Percentiles rank a stretch among this genome's conserved stretches.
phyloP scores from a whole-genome alignment of 2,329 filamentous ascomycete species.

The Nemania sp. region DNA sequence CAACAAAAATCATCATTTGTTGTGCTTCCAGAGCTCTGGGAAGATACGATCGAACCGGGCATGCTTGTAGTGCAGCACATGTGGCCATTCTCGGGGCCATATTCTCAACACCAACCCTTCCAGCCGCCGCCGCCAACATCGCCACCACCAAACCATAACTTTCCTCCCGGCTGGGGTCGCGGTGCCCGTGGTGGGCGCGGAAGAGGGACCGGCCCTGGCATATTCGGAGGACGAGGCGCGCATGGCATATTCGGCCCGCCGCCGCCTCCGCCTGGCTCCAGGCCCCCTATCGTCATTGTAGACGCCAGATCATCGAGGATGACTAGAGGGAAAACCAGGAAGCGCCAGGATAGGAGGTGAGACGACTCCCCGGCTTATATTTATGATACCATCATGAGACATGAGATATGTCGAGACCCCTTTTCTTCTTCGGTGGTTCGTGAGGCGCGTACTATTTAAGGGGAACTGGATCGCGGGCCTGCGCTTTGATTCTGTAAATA shows the following conservation, averaged over 20 bases:
- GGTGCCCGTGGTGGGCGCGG: slow-evolving; percentile 1
- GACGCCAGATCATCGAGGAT: no score
- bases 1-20: slow-evolving; percentile 38
- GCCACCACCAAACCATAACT: not conserved
- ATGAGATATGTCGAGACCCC: no score
- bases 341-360: no score
- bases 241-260: not conserved
- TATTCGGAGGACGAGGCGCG: slow-evolving; percentile 11
- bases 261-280: slow-evolving; percentile 2
- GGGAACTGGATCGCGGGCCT: no score
- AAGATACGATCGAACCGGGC: slow-evolving; percentile 57
- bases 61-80: slow-evolving; percentile 60
- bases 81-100: slow-evolving; percentile 58
- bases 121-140: slow-evolving; percentile 13
- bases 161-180: not conserved
- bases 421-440: no score
- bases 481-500: no score
- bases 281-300: not conserved
- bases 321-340: no score
- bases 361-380: no score
- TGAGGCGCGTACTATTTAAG: no score
- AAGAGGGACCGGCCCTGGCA: slow-evolving; percentile 5
- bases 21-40: slow-evolving; percentile 61
- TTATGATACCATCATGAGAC: no score
- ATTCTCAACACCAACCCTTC: slow-evolving; percentile 13